Evolutionary conservation across 139 green algal species (phyloP), one percentile per base, ranked within the genome.

Genomic region (Picochlorum sp.): DNA sequence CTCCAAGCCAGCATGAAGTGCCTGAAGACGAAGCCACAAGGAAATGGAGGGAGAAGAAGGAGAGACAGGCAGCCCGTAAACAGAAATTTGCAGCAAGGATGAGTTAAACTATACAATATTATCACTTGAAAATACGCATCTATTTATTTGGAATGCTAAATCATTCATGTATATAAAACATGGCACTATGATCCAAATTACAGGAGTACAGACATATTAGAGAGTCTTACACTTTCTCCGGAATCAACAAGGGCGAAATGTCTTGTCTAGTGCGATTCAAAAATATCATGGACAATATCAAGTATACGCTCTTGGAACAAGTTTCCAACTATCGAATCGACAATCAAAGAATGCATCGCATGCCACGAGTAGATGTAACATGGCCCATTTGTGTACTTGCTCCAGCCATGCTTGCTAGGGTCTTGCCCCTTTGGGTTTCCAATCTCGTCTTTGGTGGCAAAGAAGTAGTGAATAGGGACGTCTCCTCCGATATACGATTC

Each of bases 31-130:
- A 72, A 24, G 57, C 44, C 5, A 62, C 69, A 14, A 59, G 45
- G 8, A 69, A 56, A 52, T 63, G 61, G 31, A 61, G 73, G 10
- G 75, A 82, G n/a, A 81, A 81, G 72, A 44, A 35, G 29, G 70
- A 81, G 57, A 52, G 65, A 30, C 73, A 81, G 62, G 16, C 39
- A 16, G 37, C 45, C 3, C 41, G 67, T 8, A 13, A 33, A 8
- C 33, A 67, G 14, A 74, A 74, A 59, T 74, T 74, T 56, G 18
- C 39, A 16, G 10, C 10, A 31, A 22, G 56, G 24, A 55, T 24
- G 9, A 59, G 18, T 18, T 47, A 47, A 47, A 47, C 20, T 47
- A 47, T 26, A n/a, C n/a, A n/a, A n/a, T n/a, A n/a, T n/a, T n/a
- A n/a, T n/a, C n/a, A n/a, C n/a, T n/a, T n/a, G n/a, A n/a, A n/a